phyloP scores from a whole-genome alignment of 345 rosid genomes.

The Arabidopsis suecica region DNA sequence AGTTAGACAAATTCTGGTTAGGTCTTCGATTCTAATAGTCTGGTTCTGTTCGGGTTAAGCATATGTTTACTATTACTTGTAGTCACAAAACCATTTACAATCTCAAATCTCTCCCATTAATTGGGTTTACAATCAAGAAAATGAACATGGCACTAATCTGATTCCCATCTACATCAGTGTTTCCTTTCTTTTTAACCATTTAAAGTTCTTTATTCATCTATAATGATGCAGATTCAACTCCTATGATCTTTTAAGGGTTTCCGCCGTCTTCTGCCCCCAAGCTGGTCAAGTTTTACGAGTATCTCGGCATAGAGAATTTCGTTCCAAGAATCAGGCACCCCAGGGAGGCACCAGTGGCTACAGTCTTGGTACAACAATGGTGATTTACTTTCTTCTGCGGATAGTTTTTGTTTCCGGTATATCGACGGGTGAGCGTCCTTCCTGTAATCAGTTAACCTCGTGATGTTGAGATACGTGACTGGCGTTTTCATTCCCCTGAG shows the following conservation, averaged over 20 bases:
- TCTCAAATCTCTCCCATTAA: constrained; percentile 25
- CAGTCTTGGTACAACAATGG: constrained; percentile 83
- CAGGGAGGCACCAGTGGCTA: constrained; percentile 99
- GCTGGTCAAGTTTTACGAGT: constrained; percentile 54
- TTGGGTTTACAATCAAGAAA: constrained; percentile 22
- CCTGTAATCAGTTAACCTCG: constrained; percentile 81
- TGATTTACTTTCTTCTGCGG: constrained; percentile 54
- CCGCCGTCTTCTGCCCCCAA: constrained; percentile 26
- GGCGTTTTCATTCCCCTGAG: constrained; percentile 75
- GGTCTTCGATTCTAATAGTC: no score
- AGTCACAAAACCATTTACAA: constrained; percentile 22
- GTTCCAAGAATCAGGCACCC: constrained; percentile 95
- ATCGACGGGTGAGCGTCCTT: constrained; percentile 96
- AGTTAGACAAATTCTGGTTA: no score
- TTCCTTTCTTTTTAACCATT: not conserved
- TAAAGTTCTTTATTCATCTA: constrained; percentile 3
- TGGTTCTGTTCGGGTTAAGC: not conserved
- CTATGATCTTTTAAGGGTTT: constrained; percentile 21
- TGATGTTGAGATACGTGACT: constrained; percentile 83
- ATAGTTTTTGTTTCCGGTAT: constrained; percentile 62
- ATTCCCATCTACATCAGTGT: constrained; percentile 12
- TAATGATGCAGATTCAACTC: constrained; percentile 5
- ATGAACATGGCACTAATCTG: constrained; percentile 7
- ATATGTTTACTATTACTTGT: not conserved
- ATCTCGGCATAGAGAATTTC: constrained; percentile 83